These are phyloP conservation scores for Acacia concinna DNA, from an alignment of 331 rosid genomes.

Conservation along the genomic window DNA sequence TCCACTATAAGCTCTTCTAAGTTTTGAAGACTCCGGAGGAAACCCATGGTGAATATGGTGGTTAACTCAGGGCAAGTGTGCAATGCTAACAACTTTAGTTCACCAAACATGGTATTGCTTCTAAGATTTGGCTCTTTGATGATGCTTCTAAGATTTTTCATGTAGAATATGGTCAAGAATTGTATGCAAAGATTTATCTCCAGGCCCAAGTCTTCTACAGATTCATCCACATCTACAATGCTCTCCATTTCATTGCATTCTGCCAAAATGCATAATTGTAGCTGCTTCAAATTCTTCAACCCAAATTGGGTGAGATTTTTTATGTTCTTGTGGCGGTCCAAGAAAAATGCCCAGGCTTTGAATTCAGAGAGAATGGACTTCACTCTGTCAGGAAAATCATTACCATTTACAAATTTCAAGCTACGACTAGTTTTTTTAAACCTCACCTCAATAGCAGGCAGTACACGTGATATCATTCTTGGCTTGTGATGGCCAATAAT, in stretches of 20 bases:
- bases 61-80: not conserved
- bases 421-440: not conserved
- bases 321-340: not conserved
- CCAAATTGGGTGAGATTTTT: not conserved
- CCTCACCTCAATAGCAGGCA: not conserved
- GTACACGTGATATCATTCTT: not conserved
- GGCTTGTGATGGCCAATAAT: not conserved
- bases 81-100: not conserved
- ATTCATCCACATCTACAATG: not conserved
- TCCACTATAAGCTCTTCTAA: constrained; percentile 3
- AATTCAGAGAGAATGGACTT: not conserved
- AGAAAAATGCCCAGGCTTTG: not conserved
- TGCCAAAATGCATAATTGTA: not conserved
- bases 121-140: not conserved
- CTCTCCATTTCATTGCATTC: not conserved
- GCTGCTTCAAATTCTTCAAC: not conserved
- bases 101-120: fast-evolving
- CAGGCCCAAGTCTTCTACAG: not conserved
- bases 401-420: not conserved
- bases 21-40: fast-evolving
- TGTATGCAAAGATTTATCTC: not conserved
- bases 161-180: not conserved
- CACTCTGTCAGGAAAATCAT: not conserved
- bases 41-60: not conserved
- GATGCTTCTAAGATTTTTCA: not conserved